A percentile compares a stretch with the other conserved stretches of the same genome.
Evolutionary conservation across 768 basidiomycete species (phyloP).

Genomic region (Mycena chlorophos): DNA sequence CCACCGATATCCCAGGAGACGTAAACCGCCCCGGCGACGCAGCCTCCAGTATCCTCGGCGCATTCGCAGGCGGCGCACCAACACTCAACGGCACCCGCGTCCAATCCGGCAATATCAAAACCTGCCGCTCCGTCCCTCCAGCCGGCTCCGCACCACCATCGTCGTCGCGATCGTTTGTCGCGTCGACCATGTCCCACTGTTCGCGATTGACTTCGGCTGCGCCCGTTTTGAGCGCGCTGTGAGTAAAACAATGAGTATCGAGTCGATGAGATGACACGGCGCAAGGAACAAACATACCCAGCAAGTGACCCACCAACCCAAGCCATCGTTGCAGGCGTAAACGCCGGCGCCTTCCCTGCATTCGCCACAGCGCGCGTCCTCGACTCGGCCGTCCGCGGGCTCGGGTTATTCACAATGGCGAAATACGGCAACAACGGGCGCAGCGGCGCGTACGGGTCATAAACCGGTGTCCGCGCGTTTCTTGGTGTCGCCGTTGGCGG

Average conservation of each 20-base stretch:
- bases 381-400: slow-evolving; percentile 51
- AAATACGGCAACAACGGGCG: slow-evolving; percentile 72
- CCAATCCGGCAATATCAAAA: slow-evolving; percentile 77
- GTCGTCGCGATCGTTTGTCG: slow-evolving; percentile 42
- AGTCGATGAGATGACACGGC: slow-evolving; percentile 1
- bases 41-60: no score
- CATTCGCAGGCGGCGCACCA: slow-evolving; percentile 64
- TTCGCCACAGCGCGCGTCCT: slow-evolving; percentile 52
- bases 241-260: slow-evolving; percentile 8
- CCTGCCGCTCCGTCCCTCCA: slow-evolving; percentile 32
- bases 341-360: slow-evolving; percentile 86
- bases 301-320: slow-evolving; percentile 96
- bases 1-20: no score
- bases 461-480: slow-evolving; percentile 39
- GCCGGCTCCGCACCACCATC: slow-evolving; percentile 43
- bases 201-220: slow-evolving; percentile 82
- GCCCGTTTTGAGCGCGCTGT: slow-evolving; percentile 81
- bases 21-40: no score
- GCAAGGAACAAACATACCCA: slow-evolving; percentile 58
- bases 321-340: slow-evolving; percentile 73
- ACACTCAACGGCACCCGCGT: slow-evolving; percentile 60
- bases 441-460: slow-evolving; percentile 75
- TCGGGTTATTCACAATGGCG: slow-evolving; percentile 84
- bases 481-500: slow-evolving; percentile 37
- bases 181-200: slow-evolving; percentile 77